Percentiles rank a stretch among this genome's conserved stretches.
These are phyloP conservation scores for Rasamsonia emersonii DNA, from an alignment of 2,329 filamentous ascomycete species.

Conservation along the genomic window DNA sequence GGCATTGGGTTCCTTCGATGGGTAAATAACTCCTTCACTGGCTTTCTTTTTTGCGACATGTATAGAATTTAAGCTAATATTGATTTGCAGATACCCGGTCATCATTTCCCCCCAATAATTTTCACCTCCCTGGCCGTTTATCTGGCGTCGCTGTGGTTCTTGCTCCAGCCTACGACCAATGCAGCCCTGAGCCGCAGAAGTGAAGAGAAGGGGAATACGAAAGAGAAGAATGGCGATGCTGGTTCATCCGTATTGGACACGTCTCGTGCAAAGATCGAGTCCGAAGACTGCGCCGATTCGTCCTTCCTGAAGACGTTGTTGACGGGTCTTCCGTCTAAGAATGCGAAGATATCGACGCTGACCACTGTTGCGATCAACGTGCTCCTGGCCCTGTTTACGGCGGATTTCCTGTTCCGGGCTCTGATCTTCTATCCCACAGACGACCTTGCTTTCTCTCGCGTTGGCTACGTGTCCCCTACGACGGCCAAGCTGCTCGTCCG, in stretches of 20 bases:
- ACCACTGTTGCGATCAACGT: constrained; percentile 66
- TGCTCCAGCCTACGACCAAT: constrained; percentile 10
- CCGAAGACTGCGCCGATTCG: constrained; percentile 7
- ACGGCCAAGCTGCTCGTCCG: constrained; percentile 75
- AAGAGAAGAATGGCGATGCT: constrained; percentile 5
- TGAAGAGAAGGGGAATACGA: constrained; percentile 4
- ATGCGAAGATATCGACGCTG: constrained; percentile 57
- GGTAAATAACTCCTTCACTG: constrained; percentile 20
- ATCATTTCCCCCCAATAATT: constrained; percentile 27
- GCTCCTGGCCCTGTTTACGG: constrained; percentile 57
- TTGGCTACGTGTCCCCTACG: constrained; percentile 76
- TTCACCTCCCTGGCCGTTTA: constrained; percentile 39
- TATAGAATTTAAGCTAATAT: constrained; percentile 5
- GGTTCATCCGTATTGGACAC: constrained; percentile 1
- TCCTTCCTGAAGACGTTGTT: constrained; percentile 57
- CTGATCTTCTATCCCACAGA: constrained; percentile 60
- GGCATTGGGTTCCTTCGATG: constrained; percentile 37
- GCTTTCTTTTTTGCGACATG: constrained; percentile 1
- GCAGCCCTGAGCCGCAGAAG: constrained; percentile 6
- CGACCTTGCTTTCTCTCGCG: constrained; percentile 73
- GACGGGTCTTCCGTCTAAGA: constrained; percentile 65
- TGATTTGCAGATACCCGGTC: constrained; percentile 28
- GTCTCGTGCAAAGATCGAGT: constrained; percentile 1
- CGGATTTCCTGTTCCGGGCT: constrained; percentile 71
- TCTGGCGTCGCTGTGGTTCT: constrained; percentile 28